Evolutionary conservation across 2,329 filamentous ascomycete species (phyloP).

Genomic region (Trichoderma semiorbis): DNA sequence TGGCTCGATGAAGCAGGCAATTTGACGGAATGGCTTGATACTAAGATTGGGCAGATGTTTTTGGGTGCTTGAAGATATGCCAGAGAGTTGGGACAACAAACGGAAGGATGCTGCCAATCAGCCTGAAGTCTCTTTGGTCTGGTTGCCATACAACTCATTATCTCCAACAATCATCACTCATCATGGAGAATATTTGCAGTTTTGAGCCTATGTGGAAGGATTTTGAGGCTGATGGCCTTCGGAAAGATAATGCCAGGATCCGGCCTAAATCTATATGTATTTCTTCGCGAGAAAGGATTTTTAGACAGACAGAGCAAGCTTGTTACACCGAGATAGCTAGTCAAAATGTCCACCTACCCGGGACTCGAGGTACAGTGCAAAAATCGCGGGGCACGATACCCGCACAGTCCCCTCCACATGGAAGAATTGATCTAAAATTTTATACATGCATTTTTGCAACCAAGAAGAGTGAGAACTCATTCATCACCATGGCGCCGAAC

Average conservation of each 20-base stretch:
- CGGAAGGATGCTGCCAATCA: no score
- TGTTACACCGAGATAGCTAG: not conserved
- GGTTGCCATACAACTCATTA: no score
- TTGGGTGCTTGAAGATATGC: not conserved
- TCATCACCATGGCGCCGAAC: slow-evolving; percentile 43
- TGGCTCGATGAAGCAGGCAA: slow-evolving; percentile 57
- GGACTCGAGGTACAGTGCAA: slow-evolving; percentile 30
- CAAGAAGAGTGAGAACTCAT: slow-evolving; percentile 7
- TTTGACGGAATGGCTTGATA: slow-evolving; percentile 49
- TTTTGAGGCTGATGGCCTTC: slow-evolving; percentile 18
- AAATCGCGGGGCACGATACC: slow-evolving; percentile 31
- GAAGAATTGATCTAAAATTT: slow-evolving; percentile 30
- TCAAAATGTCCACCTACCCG: not conserved
- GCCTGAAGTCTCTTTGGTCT: no score
- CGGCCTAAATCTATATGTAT: slow-evolving; percentile 15
- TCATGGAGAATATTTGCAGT: slow-evolving; percentile 26
- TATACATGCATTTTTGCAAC: slow-evolving; percentile 17
- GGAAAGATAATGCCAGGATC: slow-evolving; percentile 18
- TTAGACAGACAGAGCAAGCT: not conserved
- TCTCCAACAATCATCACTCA: not conserved
- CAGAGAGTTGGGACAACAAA: no score
- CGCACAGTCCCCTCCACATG: slow-evolving; percentile 40
- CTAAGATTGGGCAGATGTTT: slow-evolving; percentile 31
- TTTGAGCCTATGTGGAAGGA: slow-evolving; percentile 25
- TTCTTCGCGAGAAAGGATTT: slow-evolving; percentile 12